These are phyloP conservation scores for Coemansia sp. DNA, from an alignment of 192 early-diverging fungal genomes.

Conservation along the genomic window DNA sequence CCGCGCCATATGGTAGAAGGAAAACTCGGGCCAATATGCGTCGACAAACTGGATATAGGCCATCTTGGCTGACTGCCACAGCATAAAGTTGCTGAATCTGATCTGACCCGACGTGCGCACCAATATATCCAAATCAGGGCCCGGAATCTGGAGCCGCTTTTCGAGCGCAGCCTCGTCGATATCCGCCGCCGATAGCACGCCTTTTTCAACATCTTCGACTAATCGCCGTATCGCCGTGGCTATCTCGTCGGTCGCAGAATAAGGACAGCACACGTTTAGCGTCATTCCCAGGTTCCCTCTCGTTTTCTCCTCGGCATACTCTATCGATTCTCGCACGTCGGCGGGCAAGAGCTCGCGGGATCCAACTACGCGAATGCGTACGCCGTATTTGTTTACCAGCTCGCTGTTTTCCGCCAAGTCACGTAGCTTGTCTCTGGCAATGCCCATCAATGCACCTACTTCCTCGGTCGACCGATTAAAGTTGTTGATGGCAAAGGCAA, in stretches of 20 bases:
- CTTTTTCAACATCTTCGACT: constrained; percentile 61
- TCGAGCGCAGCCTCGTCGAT: constrained; percentile 57
- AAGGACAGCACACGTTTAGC: constrained; percentile 91
- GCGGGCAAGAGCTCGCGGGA: constrained; percentile 66
- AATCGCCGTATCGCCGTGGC: constrained; percentile 61
- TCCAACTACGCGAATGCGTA: constrained; percentile 83
- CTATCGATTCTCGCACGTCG: constrained; percentile 62
- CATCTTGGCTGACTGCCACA: constrained; percentile 78
- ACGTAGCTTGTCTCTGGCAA: constrained; percentile 75
- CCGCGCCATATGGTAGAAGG: constrained; percentile 79
- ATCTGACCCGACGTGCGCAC: constrained; percentile 96
- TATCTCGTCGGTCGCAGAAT: constrained; percentile 92
- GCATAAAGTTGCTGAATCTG: constrained; percentile 90
- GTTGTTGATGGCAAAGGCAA: constrained; percentile 98
- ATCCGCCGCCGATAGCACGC: constrained; percentile 49
- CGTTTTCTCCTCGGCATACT: constrained; percentile 65
- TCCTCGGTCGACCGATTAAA: constrained; percentile 87
- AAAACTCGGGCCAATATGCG: constrained; percentile 95
- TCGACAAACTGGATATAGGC: constrained; percentile 88
- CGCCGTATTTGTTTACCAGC: constrained; percentile 65
- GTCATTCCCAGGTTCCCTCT: constrained; percentile 66
- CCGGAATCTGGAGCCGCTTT: constrained; percentile 66
- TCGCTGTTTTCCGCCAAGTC: constrained; percentile 73
- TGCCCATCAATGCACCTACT: constrained; percentile 81
- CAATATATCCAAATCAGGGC: constrained; percentile 78